A percentile compares a stretch with the other conserved stretches of the same genome.
Conservation (phyloP, 306 rosid species). For the Cucumis sativus region Cucumber_9930_V3 NC_026661.2:3466501-3467000, state of each 20-base stretch:
- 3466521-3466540: neutral
- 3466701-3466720: constrained; percentile 2
- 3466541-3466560: constrained; percentile 2
- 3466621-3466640: constrained; percentile 1
- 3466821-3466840: neutral
- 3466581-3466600: constrained; percentile 25
- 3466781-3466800: constrained; percentile 8
- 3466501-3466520: constrained; percentile 3
- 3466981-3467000: constrained; percentile 56
- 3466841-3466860: neutral
- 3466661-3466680: neutral
- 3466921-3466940: constrained; percentile 78
- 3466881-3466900: constrained; percentile 42
- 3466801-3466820: neutral
- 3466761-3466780: neutral
- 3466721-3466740: neutral
- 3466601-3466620: constrained; percentile 9
- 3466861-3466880: neutral
- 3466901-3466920: constrained; percentile 68
- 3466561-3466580: constrained; percentile 31
- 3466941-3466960: constrained; percentile 47
- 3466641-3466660: too few species aligned
- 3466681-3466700: neutral
- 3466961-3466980: constrained; percentile 44
- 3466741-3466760: neutral